These are phyloP conservation scores for Acmispon strigosus DNA, from an alignment of 306 rosid genomes.

Conservation along the genomic window DNA sequence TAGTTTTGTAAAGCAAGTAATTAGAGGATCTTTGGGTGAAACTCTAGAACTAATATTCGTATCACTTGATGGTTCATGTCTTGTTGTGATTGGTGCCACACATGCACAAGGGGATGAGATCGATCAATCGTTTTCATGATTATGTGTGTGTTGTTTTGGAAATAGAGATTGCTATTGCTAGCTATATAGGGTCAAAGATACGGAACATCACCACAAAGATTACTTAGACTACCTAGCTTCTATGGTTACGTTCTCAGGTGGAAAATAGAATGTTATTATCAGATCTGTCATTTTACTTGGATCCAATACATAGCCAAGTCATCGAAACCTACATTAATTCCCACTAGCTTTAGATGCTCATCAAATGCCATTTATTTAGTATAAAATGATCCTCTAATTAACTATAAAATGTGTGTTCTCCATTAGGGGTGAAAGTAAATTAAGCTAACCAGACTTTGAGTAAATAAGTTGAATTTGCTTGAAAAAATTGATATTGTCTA, in stretches of 20 bases:
- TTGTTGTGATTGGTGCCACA: conserved; percentile 26
- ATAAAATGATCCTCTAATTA: not conserved
- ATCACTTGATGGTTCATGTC: conserved; percentile 18
- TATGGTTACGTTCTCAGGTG: conserved; percentile 33
- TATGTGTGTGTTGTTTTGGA: not conserved
- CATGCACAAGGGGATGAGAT: not conserved
- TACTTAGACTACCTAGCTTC: conserved; percentile 30
- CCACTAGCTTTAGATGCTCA: conserved; percentile 18
- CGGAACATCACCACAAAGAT: conserved; percentile 21
- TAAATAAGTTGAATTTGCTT: no score
- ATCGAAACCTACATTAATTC: conserved; percentile 18
- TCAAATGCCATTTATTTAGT: not conserved
- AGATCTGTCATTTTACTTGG: conserved; percentile 21
- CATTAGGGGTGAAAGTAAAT: no score
- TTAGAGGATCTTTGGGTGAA: not conserved
- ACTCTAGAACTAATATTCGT: conserved; percentile 3
- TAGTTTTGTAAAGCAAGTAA: not conserved
- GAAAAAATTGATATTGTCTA: no score
- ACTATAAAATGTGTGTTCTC: no score
- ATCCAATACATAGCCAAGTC: conserved; percentile 12
- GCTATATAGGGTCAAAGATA: conserved; percentile 20
- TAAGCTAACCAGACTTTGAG: no score
- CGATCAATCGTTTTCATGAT: not conserved
- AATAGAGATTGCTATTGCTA: no score
- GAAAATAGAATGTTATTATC: conserved; percentile 38